A percentile compares a stretch with the other conserved stretches of the same genome.
Conservation (phyloP, 768 basidiomycete species). For the Naganishia randhawae region DNA sequence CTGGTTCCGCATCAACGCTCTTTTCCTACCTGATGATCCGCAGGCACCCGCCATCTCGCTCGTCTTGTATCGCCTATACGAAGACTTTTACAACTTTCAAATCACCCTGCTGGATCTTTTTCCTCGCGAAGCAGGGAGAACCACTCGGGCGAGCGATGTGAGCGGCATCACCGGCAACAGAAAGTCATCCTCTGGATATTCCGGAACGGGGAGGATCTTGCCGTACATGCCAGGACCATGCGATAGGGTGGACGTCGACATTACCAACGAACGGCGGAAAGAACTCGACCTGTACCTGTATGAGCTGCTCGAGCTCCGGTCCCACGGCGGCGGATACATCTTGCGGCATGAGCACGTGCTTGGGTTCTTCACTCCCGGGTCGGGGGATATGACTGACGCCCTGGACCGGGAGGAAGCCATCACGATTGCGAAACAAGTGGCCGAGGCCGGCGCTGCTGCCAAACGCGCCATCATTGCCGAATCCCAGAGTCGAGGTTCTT, state of each 20-base stretch:
- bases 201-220: constrained; percentile 62
- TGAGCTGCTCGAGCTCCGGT: constrained; percentile 68
- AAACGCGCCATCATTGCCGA: constrained; percentile 21
- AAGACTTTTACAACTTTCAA: constrained; percentile 98
- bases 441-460: constrained; percentile 15
- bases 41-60: constrained; percentile 58
- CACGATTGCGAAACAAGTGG: constrained; percentile 31
- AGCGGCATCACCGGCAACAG: constrained; percentile 25
- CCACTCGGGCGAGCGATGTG: constrained; percentile 23
- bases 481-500: constrained; percentile 8
- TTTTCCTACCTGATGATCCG: constrained; percentile 75
- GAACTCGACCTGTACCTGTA: constrained; percentile 88
- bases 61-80: constrained; percentile 88
- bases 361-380: constrained; percentile 74
- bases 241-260: constrained; percentile 70
- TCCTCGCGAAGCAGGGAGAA: constrained; percentile 82
- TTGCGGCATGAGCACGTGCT: constrained; percentile 75
- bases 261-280: constrained; percentile 71
- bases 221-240: constrained; percentile 98
- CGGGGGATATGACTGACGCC: constrained; percentile 76
- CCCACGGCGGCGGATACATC: constrained; percentile 67
- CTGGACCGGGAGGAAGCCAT: constrained; percentile 55
- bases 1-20: constrained; percentile 91
- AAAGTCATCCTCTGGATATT: constrained; percentile 32
- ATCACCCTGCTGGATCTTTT: constrained; percentile 79